A percentile compares a stretch with the other conserved stretches of the same genome.
These are phyloP conservation scores for Euphorbia neoarborescens DNA, from an alignment of 441 rosid genomes.

Conservation along the genomic window DNA sequence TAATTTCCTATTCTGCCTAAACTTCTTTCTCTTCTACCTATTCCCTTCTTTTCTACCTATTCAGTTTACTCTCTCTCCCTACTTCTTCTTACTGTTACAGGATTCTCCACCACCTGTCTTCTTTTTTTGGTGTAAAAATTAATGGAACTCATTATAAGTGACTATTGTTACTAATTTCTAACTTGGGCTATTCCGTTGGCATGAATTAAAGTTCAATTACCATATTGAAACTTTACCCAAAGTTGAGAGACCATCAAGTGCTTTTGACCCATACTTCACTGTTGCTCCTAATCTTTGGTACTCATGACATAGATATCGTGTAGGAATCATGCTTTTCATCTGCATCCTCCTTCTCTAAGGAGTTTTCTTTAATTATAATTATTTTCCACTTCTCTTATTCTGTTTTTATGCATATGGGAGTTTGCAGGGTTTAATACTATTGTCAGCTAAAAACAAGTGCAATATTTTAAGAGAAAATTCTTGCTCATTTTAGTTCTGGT, in stretches of 20 bases:
- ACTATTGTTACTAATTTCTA: neutral
- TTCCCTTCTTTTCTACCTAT: no score
- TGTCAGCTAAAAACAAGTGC: neutral
- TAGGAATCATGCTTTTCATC: neutral
- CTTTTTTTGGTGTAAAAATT: neutral
- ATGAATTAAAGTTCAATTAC: neutral
- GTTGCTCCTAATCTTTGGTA: conserved; percentile 4
- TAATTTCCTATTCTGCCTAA: no score
- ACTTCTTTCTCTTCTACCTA: no score
- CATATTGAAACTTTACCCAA: neutral
- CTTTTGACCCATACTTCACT: neutral
- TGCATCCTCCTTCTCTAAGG: neutral
- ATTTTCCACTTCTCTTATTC: neutral
- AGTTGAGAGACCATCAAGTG: neutral
- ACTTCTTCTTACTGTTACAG: no score
- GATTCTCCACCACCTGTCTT: neutral
- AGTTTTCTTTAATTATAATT: neutral
- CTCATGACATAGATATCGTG: neutral
- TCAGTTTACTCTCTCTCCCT: no score
- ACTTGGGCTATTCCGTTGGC: neutral
- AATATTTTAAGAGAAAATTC: neutral
- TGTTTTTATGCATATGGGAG: conserved; percentile 5
- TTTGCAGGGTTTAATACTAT: neutral
- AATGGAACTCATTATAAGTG: neutral
- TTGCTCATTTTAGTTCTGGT: neutral